Base-by-base conservation (phyloP, 2,329 filamentous ascomycete genomes). In the Pyrenophora graminea region DNA sequence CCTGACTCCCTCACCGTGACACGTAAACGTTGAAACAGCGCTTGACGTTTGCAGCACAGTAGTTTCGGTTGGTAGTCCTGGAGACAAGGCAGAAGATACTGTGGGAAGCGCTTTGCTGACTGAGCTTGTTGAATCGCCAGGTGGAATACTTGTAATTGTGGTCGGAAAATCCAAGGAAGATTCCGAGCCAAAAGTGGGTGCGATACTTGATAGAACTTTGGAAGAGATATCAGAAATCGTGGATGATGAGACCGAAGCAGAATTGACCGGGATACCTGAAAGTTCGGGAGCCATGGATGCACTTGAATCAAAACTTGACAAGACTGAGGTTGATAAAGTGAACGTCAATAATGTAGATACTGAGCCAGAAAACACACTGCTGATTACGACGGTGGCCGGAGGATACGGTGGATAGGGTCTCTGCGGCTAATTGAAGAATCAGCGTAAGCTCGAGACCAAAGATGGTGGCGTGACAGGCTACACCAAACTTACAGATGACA, bases 341-440 rank as follows among this genome's bases (percentile, higher is more conserved):
- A 27, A 8, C 1, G 23, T 39, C 1, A 18, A 39, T 1, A 47
- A 21, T 13, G 38, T 51, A 33, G 19, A 36, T 2, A 31, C 33
- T 2, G 8, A 19, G n/a, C 19, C 39, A 13, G 30, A 31, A 10
- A 32, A 5, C 8, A 4, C 15, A 6, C 7, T 48, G 7, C 34
- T 48, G 10, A 34, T 25, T 25, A 31, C 23, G 18, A 21, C 47
- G 10, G 25, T 41, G 12, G 19, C 32, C 15, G 15, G 3, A 6
- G 42, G 13, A 27, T 15, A 38, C 10, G 48, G 48, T 7, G 48
- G 52, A 34, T 46, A 52, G 12, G 52, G 44, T 40, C 40, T 39
- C 41, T 55, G 52, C 21, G 52, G 44, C 32, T 48, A 44, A 41
- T 41, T 48, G 33, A 50, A 39, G 6, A 39, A 39, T 15, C 18